These are phyloP conservation scores for Aspergillus bridgeri DNA, from an alignment of 495 filamentous ascomycete genomes.

Conservation along the genomic window DNA sequence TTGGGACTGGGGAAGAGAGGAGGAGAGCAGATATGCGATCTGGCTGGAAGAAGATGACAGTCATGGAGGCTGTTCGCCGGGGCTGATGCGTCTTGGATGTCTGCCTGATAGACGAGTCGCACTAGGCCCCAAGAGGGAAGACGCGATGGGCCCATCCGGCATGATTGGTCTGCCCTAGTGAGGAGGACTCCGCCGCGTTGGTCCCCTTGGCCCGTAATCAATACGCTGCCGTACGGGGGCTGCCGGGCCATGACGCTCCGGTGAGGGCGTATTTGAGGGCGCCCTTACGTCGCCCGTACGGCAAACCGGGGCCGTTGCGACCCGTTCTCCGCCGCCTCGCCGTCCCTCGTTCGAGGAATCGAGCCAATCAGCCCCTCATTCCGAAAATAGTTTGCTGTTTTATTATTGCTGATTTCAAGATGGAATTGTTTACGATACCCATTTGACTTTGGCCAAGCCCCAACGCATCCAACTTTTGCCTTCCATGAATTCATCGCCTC, in stretches of 20 bases:
- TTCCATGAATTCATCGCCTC: not conserved
- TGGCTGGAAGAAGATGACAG: slow-evolving; percentile 5
- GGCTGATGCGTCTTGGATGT: slow-evolving; percentile 37
- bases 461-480: not conserved
- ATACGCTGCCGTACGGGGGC: not conserved
- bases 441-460: too few relatives aligned
- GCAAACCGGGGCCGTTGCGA: slow-evolving; percentile 1
- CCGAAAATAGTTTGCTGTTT: not conserved
- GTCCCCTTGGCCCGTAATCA: not conserved
- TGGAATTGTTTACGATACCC: too few relatives aligned
- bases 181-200: too few relatives aligned
- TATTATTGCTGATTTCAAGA: too few relatives aligned
- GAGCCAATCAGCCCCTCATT: not conserved
- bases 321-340: slow-evolving; percentile 7
- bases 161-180: slow-evolving; percentile 19
- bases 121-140: slow-evolving; percentile 23
- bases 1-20: slow-evolving; percentile 14
- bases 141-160: not conserved
- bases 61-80: slow-evolving; percentile 10
- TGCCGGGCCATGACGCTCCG: not conserved
- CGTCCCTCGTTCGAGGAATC: not conserved
- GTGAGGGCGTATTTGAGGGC: not conserved
- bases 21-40: slow-evolving; percentile 14
- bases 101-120: slow-evolving; percentile 42
- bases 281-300: not conserved